Evolutionary conservation across 1,139 yeast species (phyloP).

Genomic region (Saccharomyces hybrid): DNA sequence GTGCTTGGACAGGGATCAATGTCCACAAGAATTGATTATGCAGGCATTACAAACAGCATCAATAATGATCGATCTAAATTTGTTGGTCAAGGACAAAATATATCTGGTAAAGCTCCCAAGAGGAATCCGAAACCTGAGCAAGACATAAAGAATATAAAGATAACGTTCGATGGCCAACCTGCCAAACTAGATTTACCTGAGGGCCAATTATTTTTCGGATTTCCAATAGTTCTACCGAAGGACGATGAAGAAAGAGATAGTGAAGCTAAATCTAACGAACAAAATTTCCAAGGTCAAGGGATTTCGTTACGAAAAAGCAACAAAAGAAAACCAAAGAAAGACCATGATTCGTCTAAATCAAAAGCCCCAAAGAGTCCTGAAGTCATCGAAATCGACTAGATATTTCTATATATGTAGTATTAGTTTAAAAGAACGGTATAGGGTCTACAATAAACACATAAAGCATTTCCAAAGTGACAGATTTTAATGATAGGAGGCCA

Average conservation of each 20-base stretch:
- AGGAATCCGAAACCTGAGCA: slow-evolving; percentile 7
- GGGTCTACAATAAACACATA: neutral
- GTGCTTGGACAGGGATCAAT: slow-evolving; percentile 51
- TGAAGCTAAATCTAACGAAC: slow-evolving; percentile 27
- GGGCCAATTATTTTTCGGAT: slow-evolving; percentile 89
- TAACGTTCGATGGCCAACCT: slow-evolving; percentile 46
- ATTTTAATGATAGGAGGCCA: neutral
- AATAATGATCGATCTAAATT: slow-evolving; percentile 33
- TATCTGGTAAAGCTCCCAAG: slow-evolving; percentile 50
- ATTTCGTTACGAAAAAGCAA: slow-evolving; percentile 65
- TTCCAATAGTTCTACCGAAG: slow-evolving; percentile 71
- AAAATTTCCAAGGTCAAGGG: slow-evolving; percentile 53
- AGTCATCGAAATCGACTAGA: slow-evolving; percentile 65
- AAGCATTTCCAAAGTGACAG: neutral
- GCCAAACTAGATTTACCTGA: slow-evolving; percentile 68
- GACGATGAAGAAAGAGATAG: slow-evolving; percentile 38
- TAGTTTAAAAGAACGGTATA: neutral
- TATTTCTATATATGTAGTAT: neutral
- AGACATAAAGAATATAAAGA: slow-evolving; percentile 20
- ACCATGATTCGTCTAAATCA: slow-evolving; percentile 35
- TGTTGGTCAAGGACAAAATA: slow-evolving; percentile 60
- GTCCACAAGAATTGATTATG: slow-evolving; percentile 72
- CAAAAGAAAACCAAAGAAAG: slow-evolving; percentile 57
- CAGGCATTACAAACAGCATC: slow-evolving; percentile 44
- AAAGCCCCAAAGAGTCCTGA: slow-evolving; percentile 61